Conservation (phyloP, 305 asterid genomes). For the Coffea humblotiana region DNA sequence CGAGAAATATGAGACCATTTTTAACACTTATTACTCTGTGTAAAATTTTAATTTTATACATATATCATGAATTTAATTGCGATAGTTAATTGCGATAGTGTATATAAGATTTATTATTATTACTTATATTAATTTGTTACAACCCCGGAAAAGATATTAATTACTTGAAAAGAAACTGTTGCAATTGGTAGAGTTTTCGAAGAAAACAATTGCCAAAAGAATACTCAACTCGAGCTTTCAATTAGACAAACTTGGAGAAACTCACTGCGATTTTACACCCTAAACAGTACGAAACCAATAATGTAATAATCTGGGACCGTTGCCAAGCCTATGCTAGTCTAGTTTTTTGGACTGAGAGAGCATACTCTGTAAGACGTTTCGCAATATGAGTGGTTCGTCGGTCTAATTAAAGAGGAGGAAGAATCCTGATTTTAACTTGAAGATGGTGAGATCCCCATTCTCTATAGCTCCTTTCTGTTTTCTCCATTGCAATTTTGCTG, state of each 20-base stretch:
- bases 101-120: too few species aligned
- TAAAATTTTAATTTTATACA: too few species aligned
- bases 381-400: neutral
- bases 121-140: too few species aligned
- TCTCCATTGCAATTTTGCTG: neutral
- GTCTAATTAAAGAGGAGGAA: neutral
- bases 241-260: neutral
- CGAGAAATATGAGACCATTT: too few species aligned
- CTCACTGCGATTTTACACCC: neutral
- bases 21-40: too few species aligned
- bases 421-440: neutral
- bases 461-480: neutral
- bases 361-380: neutral
- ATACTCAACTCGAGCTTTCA: neutral
- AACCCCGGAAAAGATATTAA: too few species aligned
- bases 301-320: neutral
- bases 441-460: neutral
- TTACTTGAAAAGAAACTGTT: too few species aligned
- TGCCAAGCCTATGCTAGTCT: neutral
- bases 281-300: neutral
- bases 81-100: too few species aligned
- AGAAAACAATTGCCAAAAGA: neutral
- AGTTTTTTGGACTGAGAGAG: neutral
- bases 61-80: too few species aligned
- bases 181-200: too few species aligned